A percentile compares a stretch with the other conserved stretches of the same genome.
These are phyloP conservation scores for Wickerhamomyces tratensis DNA, from an alignment of 805 yeast genomes.

Conservation along the genomic window DNA sequence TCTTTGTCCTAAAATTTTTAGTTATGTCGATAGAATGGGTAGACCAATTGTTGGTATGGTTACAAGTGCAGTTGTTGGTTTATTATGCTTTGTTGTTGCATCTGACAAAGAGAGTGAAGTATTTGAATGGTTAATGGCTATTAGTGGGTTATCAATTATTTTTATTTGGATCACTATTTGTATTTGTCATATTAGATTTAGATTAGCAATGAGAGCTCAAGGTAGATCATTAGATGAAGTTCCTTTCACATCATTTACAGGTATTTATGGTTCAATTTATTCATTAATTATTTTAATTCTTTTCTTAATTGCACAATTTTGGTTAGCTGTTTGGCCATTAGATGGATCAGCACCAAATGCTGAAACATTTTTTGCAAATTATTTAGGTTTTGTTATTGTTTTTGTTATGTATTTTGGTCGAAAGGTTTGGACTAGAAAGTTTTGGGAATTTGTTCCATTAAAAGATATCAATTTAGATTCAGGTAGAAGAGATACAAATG, in stretches of 20 bases:
- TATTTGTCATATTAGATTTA: conserved; percentile 49
- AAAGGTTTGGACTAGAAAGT: conserved; percentile 32
- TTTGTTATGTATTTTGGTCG: conserved; percentile 28
- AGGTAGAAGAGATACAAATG: conserved; percentile 53
- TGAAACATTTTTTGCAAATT: conserved; percentile 26
- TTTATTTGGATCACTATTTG: conserved; percentile 59
- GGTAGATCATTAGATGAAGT: conserved; percentile 65
- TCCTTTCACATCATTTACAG: conserved; percentile 56
- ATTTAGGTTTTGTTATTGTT: conserved; percentile 33
- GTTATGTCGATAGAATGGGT: conserved; percentile 56
- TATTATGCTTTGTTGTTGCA: conserved; percentile 49
- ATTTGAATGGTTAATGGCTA: conserved; percentile 55
- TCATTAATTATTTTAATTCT: conserved; percentile 50
- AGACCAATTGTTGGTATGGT: conserved; percentile 54
- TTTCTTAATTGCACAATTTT: conserved; percentile 69
- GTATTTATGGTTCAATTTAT: conserved; percentile 56
- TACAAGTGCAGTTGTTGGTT: conserved; percentile 43
- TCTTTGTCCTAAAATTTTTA: conserved; percentile 46
- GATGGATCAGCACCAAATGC: conserved; percentile 27
- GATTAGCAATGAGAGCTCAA: conserved; percentile 54
- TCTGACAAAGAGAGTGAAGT: conserved; percentile 41
- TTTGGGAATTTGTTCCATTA: conserved; percentile 31
- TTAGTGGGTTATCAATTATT: conserved; percentile 53
- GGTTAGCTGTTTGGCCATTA: conserved; percentile 71
- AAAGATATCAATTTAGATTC: conserved; percentile 48